Evolutionary conservation across 164 flowering plant species (phyloP).

Genomic region (Liriodendron chinense): DNA sequence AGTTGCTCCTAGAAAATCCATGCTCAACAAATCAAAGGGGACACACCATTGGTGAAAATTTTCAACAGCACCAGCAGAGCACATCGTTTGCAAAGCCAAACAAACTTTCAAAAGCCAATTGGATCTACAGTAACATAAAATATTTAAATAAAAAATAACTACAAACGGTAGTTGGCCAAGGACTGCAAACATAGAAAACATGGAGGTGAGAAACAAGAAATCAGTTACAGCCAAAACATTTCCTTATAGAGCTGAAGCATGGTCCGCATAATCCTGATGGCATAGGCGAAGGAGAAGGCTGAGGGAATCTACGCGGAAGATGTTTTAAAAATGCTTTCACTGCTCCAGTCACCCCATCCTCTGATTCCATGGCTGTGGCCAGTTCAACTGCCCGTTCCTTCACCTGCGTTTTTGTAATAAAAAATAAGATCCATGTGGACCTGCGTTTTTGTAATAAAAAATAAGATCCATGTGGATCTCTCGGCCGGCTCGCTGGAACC

Average conservation of each 20-base stretch:
- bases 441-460: constrained; percentile 28
- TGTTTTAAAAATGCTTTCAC: constrained; percentile 94
- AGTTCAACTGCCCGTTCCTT: constrained; percentile 75
- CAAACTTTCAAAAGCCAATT: background rate
- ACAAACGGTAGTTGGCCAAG: background rate
- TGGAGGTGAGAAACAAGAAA: background rate
- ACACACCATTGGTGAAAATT: background rate
- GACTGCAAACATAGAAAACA: no score
- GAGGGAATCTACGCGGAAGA: constrained; percentile 50
- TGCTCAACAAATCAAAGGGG: no score
- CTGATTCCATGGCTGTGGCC: constrained; percentile 81
- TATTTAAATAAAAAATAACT: background rate
- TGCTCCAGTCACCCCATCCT: constrained; percentile 95
- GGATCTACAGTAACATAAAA: background rate
- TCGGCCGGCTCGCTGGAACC: no score
- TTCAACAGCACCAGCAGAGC: no score
- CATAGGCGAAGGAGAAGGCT: constrained; percentile 27
- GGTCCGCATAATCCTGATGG: constrained; percentile 35
- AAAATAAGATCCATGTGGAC: constrained; percentile 23
- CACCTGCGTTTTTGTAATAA: constrained; percentile 44
- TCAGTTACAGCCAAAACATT: constrained; percentile 71
- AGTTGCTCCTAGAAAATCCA: no score
- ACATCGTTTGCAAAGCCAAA: background rate
- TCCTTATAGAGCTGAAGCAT: constrained; percentile 24
- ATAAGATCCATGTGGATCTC: no score